Percentiles rank a stretch among this genome's conserved stretches.
phyloP scores from a whole-genome alignment of 1,284 basidiomycete species.

The Meira miltonrushii region DNA sequence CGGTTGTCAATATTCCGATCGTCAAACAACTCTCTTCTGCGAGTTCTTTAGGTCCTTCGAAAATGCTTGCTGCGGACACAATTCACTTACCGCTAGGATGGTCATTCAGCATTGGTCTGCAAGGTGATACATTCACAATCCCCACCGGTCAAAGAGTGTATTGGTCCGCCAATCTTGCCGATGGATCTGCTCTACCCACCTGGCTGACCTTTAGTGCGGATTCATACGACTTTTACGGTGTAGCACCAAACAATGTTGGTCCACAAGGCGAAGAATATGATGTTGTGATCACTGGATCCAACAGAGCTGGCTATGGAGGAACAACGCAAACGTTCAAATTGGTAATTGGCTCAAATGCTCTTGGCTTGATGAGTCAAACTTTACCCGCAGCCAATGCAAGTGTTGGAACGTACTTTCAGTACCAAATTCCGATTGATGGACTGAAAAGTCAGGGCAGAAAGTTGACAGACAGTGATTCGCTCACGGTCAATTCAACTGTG shows the following conservation, averaged over 20 bases:
- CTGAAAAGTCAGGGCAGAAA: conserved; percentile 62
- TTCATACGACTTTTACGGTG: conserved; percentile 71
- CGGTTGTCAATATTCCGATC: conserved; percentile 35
- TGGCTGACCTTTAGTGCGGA: conserved; percentile 71
- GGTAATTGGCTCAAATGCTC: conserved; percentile 24
- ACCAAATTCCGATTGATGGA: conserved; percentile 53
- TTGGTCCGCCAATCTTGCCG: conserved; percentile 64
- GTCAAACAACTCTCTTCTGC: conserved; percentile 39
- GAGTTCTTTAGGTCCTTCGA: conserved; percentile 29
- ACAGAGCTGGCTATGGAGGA: conserved; percentile 35
- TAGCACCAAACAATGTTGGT: conserved; percentile 59
- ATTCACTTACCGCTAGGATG: conserved; percentile 73
- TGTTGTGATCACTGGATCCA: conserved; percentile 42
- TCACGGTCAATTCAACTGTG: conserved; percentile 53
- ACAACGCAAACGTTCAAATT: conserved; percentile 32
- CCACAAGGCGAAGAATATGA: conserved; percentile 34
- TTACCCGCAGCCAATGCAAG: conserved; percentile 59
- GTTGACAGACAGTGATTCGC: conserved; percentile 18
- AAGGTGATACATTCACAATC: conserved; percentile 63
- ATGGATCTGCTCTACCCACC: conserved; percentile 66
- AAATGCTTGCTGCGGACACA: conserved; percentile 39
- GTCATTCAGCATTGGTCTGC: conserved; percentile 86
- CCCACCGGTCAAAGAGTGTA: conserved; percentile 56
- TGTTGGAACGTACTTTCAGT: conserved; percentile 54
- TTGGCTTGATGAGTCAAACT: conserved; percentile 4